phyloP scores from a whole-genome alignment of 2,329 filamentous ascomycete species.

The Alternaria sp. region DNA sequence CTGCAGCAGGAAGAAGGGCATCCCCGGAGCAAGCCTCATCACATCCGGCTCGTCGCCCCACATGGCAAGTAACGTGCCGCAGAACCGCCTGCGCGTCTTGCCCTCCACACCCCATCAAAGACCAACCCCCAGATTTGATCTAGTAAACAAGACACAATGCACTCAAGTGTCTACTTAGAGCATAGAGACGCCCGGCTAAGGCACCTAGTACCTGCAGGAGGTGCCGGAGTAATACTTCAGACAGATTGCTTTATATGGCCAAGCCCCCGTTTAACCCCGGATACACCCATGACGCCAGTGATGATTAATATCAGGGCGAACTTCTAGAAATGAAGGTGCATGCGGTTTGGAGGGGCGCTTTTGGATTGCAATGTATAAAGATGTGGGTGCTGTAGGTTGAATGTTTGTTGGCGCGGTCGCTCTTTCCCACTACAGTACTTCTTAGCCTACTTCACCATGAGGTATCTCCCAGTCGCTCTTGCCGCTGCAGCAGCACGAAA shows the following conservation, averaged over 20 bases:
- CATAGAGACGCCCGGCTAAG: constrained; percentile 1
- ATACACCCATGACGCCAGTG: constrained; percentile 9
- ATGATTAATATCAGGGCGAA: constrained; percentile 16
- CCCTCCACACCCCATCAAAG: background rate
- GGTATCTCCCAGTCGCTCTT: constrained; percentile 24
- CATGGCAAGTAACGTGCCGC: constrained; percentile 7
- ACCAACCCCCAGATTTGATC: background rate
- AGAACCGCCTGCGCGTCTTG: constrained; percentile 3
- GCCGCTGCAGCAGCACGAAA: constrained; percentile 21
- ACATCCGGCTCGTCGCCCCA: constrained; percentile 10
- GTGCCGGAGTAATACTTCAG: constrained; percentile 17
- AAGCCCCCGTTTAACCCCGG: constrained; percentile 20
- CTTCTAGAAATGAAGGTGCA: constrained; percentile 13
- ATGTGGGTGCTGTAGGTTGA: constrained; percentile 1
- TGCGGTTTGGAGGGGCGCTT: constrained; percentile 1
- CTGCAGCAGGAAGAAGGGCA: background rate
- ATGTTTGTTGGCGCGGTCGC: constrained; percentile 7
- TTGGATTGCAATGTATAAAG: constrained; percentile 15
- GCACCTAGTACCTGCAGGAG: constrained; percentile 7
- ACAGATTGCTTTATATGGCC: constrained; percentile 29
- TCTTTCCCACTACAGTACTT: constrained; percentile 1
- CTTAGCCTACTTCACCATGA: constrained; percentile 23
- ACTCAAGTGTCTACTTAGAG: constrained; percentile 2
- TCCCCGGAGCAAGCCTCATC: background rate
- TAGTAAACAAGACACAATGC: background rate